phyloP scores from a whole-genome alignment of 371 early-diverging fungal species.

The Chytridium lagenaria region DNA sequence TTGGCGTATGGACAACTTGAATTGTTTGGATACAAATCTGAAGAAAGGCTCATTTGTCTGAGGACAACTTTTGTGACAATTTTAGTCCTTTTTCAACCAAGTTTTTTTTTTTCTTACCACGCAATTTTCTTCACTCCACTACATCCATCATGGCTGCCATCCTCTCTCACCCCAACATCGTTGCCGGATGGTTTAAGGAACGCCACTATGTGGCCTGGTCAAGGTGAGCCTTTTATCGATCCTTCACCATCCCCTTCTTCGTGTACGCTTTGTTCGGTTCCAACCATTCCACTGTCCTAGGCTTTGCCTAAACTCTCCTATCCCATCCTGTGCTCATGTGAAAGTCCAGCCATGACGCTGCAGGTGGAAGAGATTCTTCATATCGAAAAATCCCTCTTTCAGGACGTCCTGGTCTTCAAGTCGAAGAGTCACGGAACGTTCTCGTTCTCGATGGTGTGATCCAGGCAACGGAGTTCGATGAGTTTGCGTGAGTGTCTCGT shows the following conservation, averaged over 20 bases:
- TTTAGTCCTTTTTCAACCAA: not conserved
- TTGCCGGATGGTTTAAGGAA: constrained; percentile 97
- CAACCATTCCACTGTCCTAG: not conserved
- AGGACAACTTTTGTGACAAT: too few species aligned
- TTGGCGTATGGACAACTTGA: too few species aligned
- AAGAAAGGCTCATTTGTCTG: too few species aligned
- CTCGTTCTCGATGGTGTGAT: constrained; percentile 96
- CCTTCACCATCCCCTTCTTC: not conserved
- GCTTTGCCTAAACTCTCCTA: too few species aligned
- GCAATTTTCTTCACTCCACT: not conserved
- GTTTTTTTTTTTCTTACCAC: constrained; percentile 2
- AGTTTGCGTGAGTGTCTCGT: constrained; percentile 80
- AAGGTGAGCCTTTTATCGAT: constrained; percentile 61
- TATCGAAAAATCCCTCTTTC: constrained; percentile 89
- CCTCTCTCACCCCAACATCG: constrained; percentile 80
- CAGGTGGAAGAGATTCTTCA: constrained; percentile 94
- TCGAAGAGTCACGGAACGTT: constrained; percentile 94
- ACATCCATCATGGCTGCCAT: not conserved
- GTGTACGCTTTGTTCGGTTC: not conserved
- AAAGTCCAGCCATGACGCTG: constrained; percentile 81
- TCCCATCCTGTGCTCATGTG: not conserved
- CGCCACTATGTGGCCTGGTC: constrained; percentile 94
- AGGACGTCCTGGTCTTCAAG: constrained; percentile 96
- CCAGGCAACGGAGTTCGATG: constrained; percentile 97
- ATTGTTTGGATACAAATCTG: too few species aligned